Evolutionary conservation across 805 yeast genomes (phyloP).

Genomic region (Cyberlindnera lachancei): DNA sequence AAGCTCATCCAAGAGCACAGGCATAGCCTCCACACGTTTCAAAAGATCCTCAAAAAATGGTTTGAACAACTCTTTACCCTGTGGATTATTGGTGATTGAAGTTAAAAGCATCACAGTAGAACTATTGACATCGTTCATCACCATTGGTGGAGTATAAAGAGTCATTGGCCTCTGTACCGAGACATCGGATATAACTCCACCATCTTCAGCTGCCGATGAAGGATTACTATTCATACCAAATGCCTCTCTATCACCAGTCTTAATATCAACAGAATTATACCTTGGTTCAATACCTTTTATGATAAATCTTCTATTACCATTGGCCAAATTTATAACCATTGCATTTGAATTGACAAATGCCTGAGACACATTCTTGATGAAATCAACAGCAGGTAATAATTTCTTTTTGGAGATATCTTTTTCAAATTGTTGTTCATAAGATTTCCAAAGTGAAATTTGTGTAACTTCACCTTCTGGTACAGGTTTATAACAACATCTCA

Average conservation of each 20-base stretch:
- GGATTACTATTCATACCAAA: constrained; percentile 11
- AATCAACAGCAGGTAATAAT: constrained; percentile 90
- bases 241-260: constrained; percentile 38
- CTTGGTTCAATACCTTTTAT: constrained; percentile 95
- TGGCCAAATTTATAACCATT: constrained; percentile 71
- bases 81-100: constrained; percentile 25
- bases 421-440: constrained; percentile 84
- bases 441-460: constrained; percentile 92
- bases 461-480: constrained; percentile 77
- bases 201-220: background rate
- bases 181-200: constrained; percentile 2
- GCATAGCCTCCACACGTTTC: constrained; percentile 27
- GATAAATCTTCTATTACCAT: constrained; percentile 71
- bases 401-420: constrained; percentile 45
- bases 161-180: constrained; percentile 11
- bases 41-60: constrained; percentile 26
- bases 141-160: constrained; percentile 24
- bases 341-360: constrained; percentile 89
- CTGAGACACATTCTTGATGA: constrained; percentile 85
- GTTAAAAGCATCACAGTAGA: constrained; percentile 30
- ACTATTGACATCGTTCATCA: constrained; percentile 33
- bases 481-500: constrained; percentile 84
- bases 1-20: constrained; percentile 24
- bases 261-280: constrained; percentile 41
- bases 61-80: constrained; percentile 27